Percentiles rank a stretch among this genome's conserved stretches.
Evolutionary conservation across 805 yeast species (phyloP).

Genomic region (Kluyveromyces aestuarii): DNA sequence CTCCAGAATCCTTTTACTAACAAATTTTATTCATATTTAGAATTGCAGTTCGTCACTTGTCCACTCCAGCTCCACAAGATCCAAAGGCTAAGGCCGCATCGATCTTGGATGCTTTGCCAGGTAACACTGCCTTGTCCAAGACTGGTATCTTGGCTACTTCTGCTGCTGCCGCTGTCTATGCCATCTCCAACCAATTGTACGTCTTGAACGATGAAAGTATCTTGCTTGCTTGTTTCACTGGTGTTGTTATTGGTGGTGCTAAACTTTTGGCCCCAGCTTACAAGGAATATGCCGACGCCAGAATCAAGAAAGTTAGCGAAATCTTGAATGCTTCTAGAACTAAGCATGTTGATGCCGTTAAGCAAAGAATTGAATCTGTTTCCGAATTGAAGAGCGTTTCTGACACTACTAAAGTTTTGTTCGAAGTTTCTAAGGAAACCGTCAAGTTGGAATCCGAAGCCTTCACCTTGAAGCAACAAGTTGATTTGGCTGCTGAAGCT

Average conservation of each 20-base stretch:
- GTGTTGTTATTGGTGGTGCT: conserved; percentile 65
- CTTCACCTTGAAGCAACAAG: conserved; percentile 86
- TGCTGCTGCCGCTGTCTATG: conserved; percentile 89
- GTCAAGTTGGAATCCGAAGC: conserved; percentile 91
- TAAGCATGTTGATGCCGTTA: conserved; percentile 87
- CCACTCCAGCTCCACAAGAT: conserved; percentile 43
- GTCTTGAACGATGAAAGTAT: conserved; percentile 92
- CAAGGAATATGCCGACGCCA: conserved; percentile 87
- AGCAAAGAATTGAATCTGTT: conserved; percentile 83
- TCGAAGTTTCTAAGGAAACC: conserved; percentile 93
- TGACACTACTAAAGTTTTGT: conserved; percentile 80
- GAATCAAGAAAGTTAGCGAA: conserved; percentile 70
- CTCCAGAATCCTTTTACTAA: neutral
- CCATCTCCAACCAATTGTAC: conserved; percentile 86
- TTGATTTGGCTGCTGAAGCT: conserved; percentile 82
- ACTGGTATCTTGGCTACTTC: conserved; percentile 93
- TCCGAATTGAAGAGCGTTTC: conserved; percentile 87
- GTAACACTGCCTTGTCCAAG: conserved; percentile 78
- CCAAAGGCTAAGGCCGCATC: conserved; percentile 89
- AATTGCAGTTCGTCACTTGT: conserved; percentile 56
- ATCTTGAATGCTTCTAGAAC: conserved; percentile 81
- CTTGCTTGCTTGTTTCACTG: conserved; percentile 69
- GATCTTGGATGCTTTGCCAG: conserved; percentile 88
- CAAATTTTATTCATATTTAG: conserved; percentile 15
- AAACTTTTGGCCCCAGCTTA: conserved; percentile 91